Evolutionary conservation across 768 basidiomycete species (phyloP).

Genomic region (Sporobolomyces roseus): DNA sequence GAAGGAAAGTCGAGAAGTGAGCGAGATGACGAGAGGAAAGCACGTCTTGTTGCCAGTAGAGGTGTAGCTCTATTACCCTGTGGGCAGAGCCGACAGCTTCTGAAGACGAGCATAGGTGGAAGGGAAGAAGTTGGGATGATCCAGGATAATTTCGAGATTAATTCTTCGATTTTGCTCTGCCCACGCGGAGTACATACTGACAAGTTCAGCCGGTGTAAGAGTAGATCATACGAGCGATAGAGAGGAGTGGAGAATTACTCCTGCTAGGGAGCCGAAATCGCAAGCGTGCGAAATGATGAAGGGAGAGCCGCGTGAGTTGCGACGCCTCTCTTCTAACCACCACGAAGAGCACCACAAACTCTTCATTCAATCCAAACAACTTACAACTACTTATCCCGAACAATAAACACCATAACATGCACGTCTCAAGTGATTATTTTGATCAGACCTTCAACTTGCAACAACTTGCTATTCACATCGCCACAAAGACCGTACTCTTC

Average conservation of each 20-base stretch:
- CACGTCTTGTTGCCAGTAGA: not conserved
- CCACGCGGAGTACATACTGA: too few relatives aligned
- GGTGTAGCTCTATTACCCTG: not conserved
- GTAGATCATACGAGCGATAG: too few relatives aligned
- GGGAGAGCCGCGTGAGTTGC: not conserved
- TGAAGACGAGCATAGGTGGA: not conserved
- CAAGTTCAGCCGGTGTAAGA: too few relatives aligned
- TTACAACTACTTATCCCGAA: too few relatives aligned
- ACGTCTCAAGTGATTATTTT: too few relatives aligned
- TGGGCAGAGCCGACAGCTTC: not conserved
- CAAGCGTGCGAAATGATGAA: not conserved
- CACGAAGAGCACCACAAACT: constrained; percentile 29
- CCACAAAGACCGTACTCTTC: not conserved
- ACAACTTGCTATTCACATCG: constrained; percentile 1
- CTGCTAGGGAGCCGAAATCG: not conserved
- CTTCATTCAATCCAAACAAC: constrained; percentile 3
- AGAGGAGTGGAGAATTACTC: not conserved
- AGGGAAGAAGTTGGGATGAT: not conserved
- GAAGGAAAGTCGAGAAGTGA: not conserved
- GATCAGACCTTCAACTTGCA: not conserved
- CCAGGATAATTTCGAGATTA: not conserved
- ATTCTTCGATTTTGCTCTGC: not conserved
- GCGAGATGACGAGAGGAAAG: not conserved
- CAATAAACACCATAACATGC: too few relatives aligned
- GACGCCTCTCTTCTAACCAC: not conserved